Evolutionary conservation across 306 rosid species (phyloP).

Genomic region (Dryas drummondii): DNA sequence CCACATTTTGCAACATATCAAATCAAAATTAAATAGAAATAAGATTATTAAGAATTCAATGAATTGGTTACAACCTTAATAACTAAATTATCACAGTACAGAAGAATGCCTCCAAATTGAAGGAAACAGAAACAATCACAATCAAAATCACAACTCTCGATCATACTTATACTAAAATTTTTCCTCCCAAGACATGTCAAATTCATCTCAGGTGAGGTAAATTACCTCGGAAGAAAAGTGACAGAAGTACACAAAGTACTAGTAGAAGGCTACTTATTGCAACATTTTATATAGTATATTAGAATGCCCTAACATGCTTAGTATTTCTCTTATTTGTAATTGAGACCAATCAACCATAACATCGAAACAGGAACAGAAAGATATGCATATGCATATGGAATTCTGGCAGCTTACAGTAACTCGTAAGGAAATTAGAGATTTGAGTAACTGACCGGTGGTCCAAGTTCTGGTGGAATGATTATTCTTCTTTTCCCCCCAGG

Average conservation of each 20-base stretch:
- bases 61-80: background rate
- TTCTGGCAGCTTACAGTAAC: background rate
- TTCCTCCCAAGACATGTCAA: too few relatives aligned
- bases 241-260: background rate
- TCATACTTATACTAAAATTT: too few relatives aligned
- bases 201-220: too few relatives aligned
- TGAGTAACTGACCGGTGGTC: slow-evolving; percentile 80
- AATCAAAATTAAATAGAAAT: background rate
- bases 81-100: background rate
- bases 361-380: background rate
- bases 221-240: too few relatives aligned
- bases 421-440: slow-evolving; percentile 25
- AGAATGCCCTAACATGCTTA: slow-evolving; percentile 4
- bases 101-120: background rate
- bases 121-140: background rate
- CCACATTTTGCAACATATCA: background rate
- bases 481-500: slow-evolving; percentile 96
- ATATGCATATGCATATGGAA: background rate
- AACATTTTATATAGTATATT: background rate
- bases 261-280: background rate
- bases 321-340: background rate
- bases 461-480: slow-evolving; percentile 93
- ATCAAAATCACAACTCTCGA: too few relatives aligned
- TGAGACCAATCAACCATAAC: background rate
- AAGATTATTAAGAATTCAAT: background rate